Evolutionary conservation across 768 basidiomycete species (phyloP), one percentile per base, ranked within the genome.

Genomic region (Xanthoconium purpureum): DNA sequence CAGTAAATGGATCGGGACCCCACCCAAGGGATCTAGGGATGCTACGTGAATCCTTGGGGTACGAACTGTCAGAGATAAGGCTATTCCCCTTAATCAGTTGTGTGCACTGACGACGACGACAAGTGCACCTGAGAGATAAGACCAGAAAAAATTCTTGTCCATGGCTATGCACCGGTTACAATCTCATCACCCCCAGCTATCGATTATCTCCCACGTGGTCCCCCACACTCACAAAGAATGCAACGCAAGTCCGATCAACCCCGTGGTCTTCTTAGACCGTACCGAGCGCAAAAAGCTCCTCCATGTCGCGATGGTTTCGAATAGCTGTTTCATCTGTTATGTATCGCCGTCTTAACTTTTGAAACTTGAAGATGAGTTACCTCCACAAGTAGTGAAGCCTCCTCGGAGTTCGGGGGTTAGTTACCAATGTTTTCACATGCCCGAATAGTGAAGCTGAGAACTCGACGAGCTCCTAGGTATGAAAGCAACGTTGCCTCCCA

Each of bases 11-110:
- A 38, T 46, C n/a, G 18, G 15, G 37, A 6, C 28, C 11, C 15
- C 24, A 8, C 24, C 14, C 18, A 4, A n/a, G 7, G 13, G 28
- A 50, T 50, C 28, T 39, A 55, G 54, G 46, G 43, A 49, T 30
- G 17, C 20, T 35, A 24, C 13, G 20, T 24, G 30, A 32, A 49
- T 17, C 13, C 30, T 32, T 7, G 17, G 6, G 17, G 32, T 1
- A 30, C 36, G 47, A 15, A 33, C 44, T 52, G 55, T 57, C 47
- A 52, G 28, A 57, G 46, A 59, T 85, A 46, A 84, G 82, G 24
- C 83, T 81, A 4, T n/a, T 9, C 17, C 11, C 11, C 28, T 14
- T 6, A 17, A 29, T 17, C 24, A 12, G 33, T 9, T 35, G 33
- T 35, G 33, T 12, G 33, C 24, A 35, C 6, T 35, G 33, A 12